A percentile compares a stretch with the other conserved stretches of the same genome.
phyloP scores from a whole-genome alignment of 345 rosid genomes.

The Gossypioides kirkii region DNA sequence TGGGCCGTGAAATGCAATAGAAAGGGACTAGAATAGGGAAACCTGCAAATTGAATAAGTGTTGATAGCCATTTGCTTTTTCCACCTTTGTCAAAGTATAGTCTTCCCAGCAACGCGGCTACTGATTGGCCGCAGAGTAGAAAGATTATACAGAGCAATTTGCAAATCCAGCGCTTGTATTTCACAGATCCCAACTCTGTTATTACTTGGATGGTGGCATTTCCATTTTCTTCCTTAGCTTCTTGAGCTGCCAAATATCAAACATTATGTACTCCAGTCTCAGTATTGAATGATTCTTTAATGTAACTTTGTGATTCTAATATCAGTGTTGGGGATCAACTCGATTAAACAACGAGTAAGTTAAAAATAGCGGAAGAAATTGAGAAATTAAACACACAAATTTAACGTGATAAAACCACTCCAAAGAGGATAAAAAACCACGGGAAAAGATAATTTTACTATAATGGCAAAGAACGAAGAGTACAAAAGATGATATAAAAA shows the following conservation, averaged over 20 bases:
- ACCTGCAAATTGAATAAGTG: slow-evolving; percentile 8
- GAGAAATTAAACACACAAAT: too few relatives aligned
- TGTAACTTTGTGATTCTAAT: not conserved
- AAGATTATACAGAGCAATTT: not conserved
- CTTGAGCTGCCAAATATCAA: not conserved
- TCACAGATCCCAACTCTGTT: not conserved
- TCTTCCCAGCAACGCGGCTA: slow-evolving; percentile 26
- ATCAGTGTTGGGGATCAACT: too few relatives aligned
- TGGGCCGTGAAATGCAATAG: not conserved
- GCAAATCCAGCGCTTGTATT: not conserved
- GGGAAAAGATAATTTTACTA: too few relatives aligned
- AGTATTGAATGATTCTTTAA: not conserved
- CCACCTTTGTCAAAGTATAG: slow-evolving; percentile 44
- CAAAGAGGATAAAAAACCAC: too few relatives aligned
- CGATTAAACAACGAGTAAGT: too few relatives aligned
- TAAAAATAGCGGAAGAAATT: too few relatives aligned
- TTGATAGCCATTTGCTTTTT: slow-evolving; percentile 39
- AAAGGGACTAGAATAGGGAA: not conserved
- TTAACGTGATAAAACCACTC: too few relatives aligned
- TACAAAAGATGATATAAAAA: too few relatives aligned
- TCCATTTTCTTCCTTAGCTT: not conserved
- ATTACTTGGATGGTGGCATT: not conserved
- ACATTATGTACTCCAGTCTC: not conserved
- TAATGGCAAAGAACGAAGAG: too few relatives aligned
- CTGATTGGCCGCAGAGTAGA: not conserved